Conservation (phyloP, 2,329 filamentous ascomycete genomes). For the Xylariomycetidae sp. region DNA sequence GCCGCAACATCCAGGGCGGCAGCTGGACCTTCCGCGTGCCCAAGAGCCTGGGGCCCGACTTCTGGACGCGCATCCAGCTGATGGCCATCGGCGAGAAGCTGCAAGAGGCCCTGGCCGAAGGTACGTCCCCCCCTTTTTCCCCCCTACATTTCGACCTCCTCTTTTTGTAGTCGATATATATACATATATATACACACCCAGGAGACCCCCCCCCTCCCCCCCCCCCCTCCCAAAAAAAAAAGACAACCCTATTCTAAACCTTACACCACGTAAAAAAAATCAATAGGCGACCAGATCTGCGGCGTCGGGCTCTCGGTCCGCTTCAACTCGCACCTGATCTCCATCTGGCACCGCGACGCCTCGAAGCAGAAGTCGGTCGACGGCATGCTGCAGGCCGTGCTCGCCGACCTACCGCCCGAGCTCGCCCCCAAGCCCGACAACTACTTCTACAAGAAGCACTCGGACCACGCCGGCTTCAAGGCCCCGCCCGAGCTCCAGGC, state of each 20-base stretch:
- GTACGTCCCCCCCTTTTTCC: constrained; percentile 38
- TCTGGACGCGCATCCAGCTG: constrained; percentile 78
- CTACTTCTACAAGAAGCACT: constrained; percentile 86
- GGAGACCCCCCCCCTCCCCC: too few species aligned
- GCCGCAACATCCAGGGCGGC: constrained; percentile 78
- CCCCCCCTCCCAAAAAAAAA: neutral
- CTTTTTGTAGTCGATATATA: too few species aligned
- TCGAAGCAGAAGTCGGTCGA: constrained; percentile 76
- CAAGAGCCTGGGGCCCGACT: constrained; percentile 66
- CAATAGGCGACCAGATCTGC: constrained; percentile 75
- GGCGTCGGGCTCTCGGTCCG: constrained; percentile 83
- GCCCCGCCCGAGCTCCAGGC: constrained; percentile 55
- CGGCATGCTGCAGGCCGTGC: constrained; percentile 65
- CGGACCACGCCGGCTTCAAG: constrained; percentile 80
- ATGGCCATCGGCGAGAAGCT: constrained; percentile 80
- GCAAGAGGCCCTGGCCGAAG: constrained; percentile 66
- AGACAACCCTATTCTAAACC: neutral
- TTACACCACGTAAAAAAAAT: neutral
- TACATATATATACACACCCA: too few species aligned
- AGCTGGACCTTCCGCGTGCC: constrained; percentile 90
- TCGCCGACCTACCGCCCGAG: constrained; percentile 69
- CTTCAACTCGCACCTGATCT: constrained; percentile 84
- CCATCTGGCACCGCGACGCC: constrained; percentile 89
- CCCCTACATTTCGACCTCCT: too few species aligned
- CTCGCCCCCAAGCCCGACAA: constrained; percentile 65